Evolutionary conservation across 1,284 basidiomycete species (phyloP).

Genomic region (Megacollybia platyphylla): DNA sequence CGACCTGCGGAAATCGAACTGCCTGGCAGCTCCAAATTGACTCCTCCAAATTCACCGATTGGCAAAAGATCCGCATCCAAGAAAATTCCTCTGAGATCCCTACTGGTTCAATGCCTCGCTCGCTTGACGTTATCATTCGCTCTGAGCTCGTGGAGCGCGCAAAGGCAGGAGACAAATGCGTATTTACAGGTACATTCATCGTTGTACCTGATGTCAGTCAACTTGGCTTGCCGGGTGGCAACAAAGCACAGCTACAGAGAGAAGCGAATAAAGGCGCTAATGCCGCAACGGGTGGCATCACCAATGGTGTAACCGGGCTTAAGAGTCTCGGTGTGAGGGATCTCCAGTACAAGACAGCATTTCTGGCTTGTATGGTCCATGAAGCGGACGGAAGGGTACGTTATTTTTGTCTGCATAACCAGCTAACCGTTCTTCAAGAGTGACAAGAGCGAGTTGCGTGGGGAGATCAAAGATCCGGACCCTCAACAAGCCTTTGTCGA

Average conservation of each 20-base stretch:
- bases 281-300: conserved; percentile 55
- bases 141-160: conserved; percentile 94
- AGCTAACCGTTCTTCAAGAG: conserved; percentile 7
- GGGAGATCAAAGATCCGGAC: conserved; percentile 25
- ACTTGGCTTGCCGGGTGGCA: conserved; percentile 90
- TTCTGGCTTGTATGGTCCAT: conserved; percentile 95
- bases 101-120: conserved; percentile 96
- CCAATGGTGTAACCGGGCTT: conserved; percentile 87
- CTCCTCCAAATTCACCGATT: conserved; percentile 94
- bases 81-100: conserved; percentile 99
- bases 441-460: conserved; percentile 24
- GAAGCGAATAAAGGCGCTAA: conserved; percentile 64
- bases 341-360: conserved; percentile 96
- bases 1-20: conserved; percentile 81
- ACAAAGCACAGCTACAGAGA: conserved; percentile 82
- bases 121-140: conserved; percentile 90
- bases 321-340: conserved; percentile 94
- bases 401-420: background rate
- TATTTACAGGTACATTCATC: conserved; percentile 96
- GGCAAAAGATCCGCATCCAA: conserved; percentile 99
- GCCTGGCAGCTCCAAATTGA: conserved; percentile 96
- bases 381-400: conserved; percentile 73
- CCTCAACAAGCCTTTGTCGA: conserved; percentile 66
- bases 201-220: conserved; percentile 98
- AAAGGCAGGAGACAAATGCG: conserved; percentile 97